Conservation (phyloP, 345 rosid species). For the Carallia brachiata region DNA sequence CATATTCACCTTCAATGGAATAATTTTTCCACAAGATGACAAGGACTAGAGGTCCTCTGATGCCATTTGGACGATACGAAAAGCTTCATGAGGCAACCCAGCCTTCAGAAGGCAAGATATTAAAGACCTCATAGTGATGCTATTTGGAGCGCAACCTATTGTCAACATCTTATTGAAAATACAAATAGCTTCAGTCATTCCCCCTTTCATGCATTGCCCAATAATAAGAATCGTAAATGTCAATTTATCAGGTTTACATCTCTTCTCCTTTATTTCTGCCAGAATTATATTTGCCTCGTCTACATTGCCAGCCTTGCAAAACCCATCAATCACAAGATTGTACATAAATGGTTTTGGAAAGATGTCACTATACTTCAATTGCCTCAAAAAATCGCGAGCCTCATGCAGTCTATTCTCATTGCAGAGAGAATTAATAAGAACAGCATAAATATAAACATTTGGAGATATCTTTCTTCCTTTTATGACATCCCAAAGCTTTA, state of each 20-base stretch:
- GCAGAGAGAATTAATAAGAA: constrained; percentile 70
- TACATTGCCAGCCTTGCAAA: constrained; percentile 91
- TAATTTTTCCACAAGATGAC: constrained; percentile 35
- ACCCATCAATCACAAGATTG: constrained; percentile 91
- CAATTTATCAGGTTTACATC: constrained; percentile 78
- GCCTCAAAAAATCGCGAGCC: constrained; percentile 64
- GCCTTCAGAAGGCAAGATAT: constrained; percentile 78
- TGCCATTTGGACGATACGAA: constrained; percentile 39
- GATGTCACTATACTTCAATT: constrained; percentile 44
- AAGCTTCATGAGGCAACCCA: constrained; percentile 87
- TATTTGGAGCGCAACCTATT: constrained; percentile 75
- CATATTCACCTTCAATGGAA: constrained; percentile 28
- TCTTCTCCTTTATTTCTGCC: constrained; percentile 67
- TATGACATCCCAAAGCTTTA: constrained; percentile 74
- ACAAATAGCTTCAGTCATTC: constrained; percentile 72
- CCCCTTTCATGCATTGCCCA: constrained; percentile 92
- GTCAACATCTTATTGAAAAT: constrained; percentile 72
- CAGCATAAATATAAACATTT: constrained; percentile 63
- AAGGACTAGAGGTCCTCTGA: constrained; percentile 36
- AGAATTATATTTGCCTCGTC: constrained; percentile 71
- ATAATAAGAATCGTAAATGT: constrained; percentile 88
- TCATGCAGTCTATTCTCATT: constrained; percentile 64
- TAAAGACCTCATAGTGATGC: constrained; percentile 56
- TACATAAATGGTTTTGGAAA: constrained; percentile 66
- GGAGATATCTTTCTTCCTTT: constrained; percentile 50